Base-by-base conservation (phyloP, 2,329 filamentous ascomycete genomes). In the Alternaria triticina region DNA sequence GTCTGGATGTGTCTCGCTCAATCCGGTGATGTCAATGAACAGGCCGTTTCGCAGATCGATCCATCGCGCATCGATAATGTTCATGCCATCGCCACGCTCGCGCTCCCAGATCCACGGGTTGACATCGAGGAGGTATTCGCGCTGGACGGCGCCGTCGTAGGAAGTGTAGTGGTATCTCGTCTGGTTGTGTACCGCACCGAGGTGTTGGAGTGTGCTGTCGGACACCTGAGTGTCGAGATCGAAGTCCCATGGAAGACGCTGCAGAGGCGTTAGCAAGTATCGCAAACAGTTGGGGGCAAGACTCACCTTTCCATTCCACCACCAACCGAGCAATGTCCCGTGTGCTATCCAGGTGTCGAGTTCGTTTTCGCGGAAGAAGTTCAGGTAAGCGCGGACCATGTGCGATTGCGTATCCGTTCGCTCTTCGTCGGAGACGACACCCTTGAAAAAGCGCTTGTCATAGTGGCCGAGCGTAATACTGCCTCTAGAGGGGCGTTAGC, bases 261-360 rank as follows among this genome's bases (percentile, higher is more conserved):
- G 81, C 33, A 45, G 84, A 25, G 3, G 56, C 33, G 25, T 79
- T 47, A 80, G 73, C 52, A n/a, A 12, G 5, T 22, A 17, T 4
- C 6, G 17, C 10, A 5, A 13, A 22, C 2, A 5, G 1, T 1
- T 12, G n/a, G 40, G 17, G 0, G 11, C 58, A 22, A 44, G n/a
- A 51, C 65, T n/a, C 77, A 86, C 85, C 80, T 84, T 83, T 59
- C 84, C 84, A 76, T 93, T 95, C 93, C 93, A 96, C 91, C 91
- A 96, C 93, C 93, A 96, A 12, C 92, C 93, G 22, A 96, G 83
- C 54, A 96, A 82, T 5, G 92, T 94, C 52, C 93, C 93, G 78
- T 96, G 93, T 43, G 93, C 92, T 62, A 96, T 88, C 93, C 93
- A 96, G 0, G 93, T 95, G 80, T 95, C 91, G 65, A 93, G 81